Base-by-base conservation (phyloP, 139 green algal genomes). In the Chlorokybus atmophyticus region DNA sequence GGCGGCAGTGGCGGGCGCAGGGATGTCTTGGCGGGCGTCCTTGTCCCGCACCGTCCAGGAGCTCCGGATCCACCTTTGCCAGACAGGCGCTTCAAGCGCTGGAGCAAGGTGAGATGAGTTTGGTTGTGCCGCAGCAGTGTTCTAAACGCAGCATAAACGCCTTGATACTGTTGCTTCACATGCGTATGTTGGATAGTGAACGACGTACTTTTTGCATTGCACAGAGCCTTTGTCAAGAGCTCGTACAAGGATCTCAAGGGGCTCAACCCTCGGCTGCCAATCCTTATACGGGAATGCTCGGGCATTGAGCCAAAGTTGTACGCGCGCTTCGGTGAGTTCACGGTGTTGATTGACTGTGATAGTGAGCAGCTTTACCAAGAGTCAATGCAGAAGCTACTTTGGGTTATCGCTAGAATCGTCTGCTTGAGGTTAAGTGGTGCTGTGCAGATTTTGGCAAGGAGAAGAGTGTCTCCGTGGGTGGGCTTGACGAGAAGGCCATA, bases 171-270 rank as follows among this genome's bases (percentile, higher is more conserved):
- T 48, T 24, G 26, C 23, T 28, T 19, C 35, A 35, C n/a, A 7
- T 0, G 23, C 51, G 29, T 64, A 40, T 17, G 10, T 2, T 2
- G n/a, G 30, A 29, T 21, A 50, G 14, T 50, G 21, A 57, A 23
- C 28, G 7, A 10, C 28, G 50, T 38, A 25, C 32, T 4, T 5
- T 59, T 30, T 19, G 8, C 2, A 32, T n/a, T n/a, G n/a, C n/a
- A n/a, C 60, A 93, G 85, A 64, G 79, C 94, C 3, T 94, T 93
- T 38, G 47, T 93, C 1, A 21, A 83, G 1, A 61, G 62, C 26
- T 83, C 79, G 48, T 93, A 93, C 35, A 66, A 78, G 23, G 85
- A 93, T 39, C 71, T 93, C 19, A 93, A 94, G 74, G 86, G 85
- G 60, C 78, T 72, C 42, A 93, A 94, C 67, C 85, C 85, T 3